Conservation (phyloP, 202 grass and related monocot species). For the Zoysia matrella region DNA sequence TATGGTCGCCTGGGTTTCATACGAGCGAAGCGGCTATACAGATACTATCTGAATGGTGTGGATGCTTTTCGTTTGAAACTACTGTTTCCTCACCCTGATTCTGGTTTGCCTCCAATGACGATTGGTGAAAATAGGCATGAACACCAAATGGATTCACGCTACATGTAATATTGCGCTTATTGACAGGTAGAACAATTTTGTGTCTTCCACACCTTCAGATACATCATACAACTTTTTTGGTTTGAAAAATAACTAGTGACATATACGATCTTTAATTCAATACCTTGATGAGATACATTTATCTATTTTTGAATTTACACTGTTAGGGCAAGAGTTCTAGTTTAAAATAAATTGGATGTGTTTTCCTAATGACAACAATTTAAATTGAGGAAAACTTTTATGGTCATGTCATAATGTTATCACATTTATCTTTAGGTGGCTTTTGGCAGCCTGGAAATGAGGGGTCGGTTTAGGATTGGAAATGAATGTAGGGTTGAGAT, state of each 20-base stretch:
- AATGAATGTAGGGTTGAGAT: too few relatives aligned
- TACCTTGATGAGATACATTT: too few relatives aligned
- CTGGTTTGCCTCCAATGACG: slow-evolving; percentile 41
- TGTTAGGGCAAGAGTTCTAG: too few relatives aligned
- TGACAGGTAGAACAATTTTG: neutral
- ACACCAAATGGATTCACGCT: slow-evolving; percentile 51
- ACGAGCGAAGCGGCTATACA: slow-evolving; percentile 88
- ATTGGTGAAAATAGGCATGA: slow-evolving; percentile 35
- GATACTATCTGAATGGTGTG: slow-evolving; percentile 93
- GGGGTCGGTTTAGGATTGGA: too few relatives aligned
- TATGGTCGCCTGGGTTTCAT: slow-evolving; percentile 92
- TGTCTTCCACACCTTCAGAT: slow-evolving; percentile 9
- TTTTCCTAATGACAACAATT: too few relatives aligned
- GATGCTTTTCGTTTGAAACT: slow-evolving; percentile 94
- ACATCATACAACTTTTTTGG: neutral
- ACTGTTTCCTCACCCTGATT: slow-evolving; percentile 69
- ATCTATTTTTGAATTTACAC: too few relatives aligned
- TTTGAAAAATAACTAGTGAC: neutral
- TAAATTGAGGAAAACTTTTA: too few relatives aligned
- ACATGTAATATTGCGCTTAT: slow-evolving; percentile 33
- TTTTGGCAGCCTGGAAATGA: too few relatives aligned
- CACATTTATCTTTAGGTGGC: too few relatives aligned
- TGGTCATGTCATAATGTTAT: too few relatives aligned
- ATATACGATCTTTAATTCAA: neutral
- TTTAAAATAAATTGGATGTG: too few relatives aligned